Evolutionary conservation across 2,329 filamentous ascomycete species (phyloP).

Genomic region (Aspergillus novoparasiticus): DNA sequence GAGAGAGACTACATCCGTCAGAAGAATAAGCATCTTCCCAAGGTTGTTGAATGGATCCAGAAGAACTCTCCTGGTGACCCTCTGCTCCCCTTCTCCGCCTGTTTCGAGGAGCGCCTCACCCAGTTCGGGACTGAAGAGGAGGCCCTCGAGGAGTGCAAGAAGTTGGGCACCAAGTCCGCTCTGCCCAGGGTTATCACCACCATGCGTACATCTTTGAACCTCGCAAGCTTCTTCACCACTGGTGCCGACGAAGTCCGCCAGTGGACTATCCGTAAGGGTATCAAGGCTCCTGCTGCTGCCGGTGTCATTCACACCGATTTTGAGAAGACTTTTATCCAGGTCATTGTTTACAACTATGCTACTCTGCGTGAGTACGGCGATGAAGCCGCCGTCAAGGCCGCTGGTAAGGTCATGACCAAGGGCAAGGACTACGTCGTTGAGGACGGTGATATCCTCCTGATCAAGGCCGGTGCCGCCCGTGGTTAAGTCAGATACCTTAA

Average conservation of each 20-base stretch:
- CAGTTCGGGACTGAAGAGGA: slow-evolving; percentile 76
- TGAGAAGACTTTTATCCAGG: slow-evolving; percentile 99
- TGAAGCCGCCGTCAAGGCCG: slow-evolving; percentile 84
- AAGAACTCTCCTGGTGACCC: slow-evolving; percentile 81
- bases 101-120: slow-evolving; percentile 88
- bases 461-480: slow-evolving; percentile 68
- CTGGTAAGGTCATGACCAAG: slow-evolving; percentile 97
- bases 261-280: slow-evolving; percentile 95
- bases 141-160: slow-evolving; percentile 84
- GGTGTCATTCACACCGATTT: slow-evolving; percentile 98
- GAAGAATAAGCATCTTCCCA: slow-evolving; percentile 93
- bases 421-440: slow-evolving; percentile 83
- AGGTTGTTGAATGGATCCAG: no score
- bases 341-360: slow-evolving; percentile 86
- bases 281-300: slow-evolving; percentile 95
- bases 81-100: slow-evolving; percentile 89
- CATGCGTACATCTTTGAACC: slow-evolving; percentile 89
- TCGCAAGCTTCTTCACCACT: slow-evolving; percentile 96
- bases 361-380: slow-evolving; percentile 83
- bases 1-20: slow-evolving; percentile 97
- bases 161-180: slow-evolving; percentile 79
- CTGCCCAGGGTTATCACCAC: slow-evolving; percentile 88
- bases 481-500: slow-evolving; percentile 31
- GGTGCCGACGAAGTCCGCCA: slow-evolving; percentile 95
- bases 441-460: slow-evolving; percentile 69